phyloP scores from a whole-genome alignment of 2,329 filamentous ascomycete genomes.

The Stachybotrys elegans region DNA sequence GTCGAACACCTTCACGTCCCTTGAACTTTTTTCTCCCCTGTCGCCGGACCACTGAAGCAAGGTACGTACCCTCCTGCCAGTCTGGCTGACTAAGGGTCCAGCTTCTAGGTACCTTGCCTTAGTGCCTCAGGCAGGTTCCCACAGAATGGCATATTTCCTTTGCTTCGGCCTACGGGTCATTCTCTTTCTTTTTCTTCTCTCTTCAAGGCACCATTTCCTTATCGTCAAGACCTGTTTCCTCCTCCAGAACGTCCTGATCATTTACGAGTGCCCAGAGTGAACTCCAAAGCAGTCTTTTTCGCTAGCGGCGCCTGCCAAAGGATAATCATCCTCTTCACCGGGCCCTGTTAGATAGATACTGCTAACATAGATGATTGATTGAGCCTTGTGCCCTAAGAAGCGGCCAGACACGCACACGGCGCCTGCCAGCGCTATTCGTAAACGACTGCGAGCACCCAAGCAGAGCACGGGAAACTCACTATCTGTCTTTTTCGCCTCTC shows the following conservation, averaged over 20 bases:
- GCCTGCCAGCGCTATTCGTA: too few relatives aligned
- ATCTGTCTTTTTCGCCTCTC: too few relatives aligned
- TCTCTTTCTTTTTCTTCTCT: conserved; percentile 32
- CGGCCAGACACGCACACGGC: too few relatives aligned
- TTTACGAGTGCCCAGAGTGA: conserved; percentile 84
- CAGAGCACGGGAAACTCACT: too few relatives aligned
- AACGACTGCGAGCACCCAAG: too few relatives aligned
- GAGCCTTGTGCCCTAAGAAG: too few relatives aligned
- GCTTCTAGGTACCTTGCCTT: background rate
- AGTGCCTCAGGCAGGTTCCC: too few relatives aligned
- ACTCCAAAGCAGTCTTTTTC: conserved; percentile 77
- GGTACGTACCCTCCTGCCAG: background rate
- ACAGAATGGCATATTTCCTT: conserved; percentile 9
- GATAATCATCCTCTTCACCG: conserved; percentile 49
- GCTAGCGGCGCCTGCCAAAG: conserved; percentile 85
- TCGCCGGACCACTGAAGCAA: background rate
- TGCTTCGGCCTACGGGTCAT: conserved; percentile 15
- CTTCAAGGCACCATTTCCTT: conserved; percentile 78
- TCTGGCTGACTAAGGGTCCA: background rate
- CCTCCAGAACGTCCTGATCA: conserved; percentile 80
- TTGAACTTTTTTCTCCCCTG: conserved; percentile 19
- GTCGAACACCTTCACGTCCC: conserved; percentile 6
- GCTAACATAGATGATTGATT: too few relatives aligned
- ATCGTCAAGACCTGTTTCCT: conserved; percentile 78
- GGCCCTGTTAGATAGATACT: conserved; percentile 96